These are phyloP conservation scores for Maudiozyma barnettii DNA, from an alignment of 805 yeast species.

Conservation along the genomic window DNA sequence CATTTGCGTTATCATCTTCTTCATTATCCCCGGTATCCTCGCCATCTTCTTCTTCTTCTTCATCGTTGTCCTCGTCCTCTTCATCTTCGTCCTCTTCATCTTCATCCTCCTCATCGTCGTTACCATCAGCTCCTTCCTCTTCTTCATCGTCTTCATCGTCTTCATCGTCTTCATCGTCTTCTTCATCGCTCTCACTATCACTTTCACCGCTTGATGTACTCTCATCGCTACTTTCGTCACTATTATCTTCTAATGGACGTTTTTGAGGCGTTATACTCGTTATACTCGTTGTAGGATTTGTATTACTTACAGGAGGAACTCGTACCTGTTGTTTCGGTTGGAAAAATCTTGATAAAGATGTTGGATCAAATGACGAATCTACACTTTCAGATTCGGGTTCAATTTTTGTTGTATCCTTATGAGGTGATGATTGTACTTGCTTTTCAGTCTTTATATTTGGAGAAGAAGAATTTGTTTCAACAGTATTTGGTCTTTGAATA, in stretches of 20 bases:
- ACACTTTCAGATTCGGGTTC: neutral
- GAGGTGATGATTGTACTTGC: neutral
- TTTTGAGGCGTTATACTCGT: slow-evolving; percentile 16
- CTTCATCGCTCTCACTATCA: slow-evolving; percentile 24
- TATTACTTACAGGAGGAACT: slow-evolving; percentile 14
- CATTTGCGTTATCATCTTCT: slow-evolving; percentile 44
- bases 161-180: slow-evolving; percentile 12
- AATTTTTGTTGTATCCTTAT: neutral
- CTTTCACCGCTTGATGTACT: slow-evolving; percentile 24
- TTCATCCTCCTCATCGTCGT: slow-evolving; percentile 12
- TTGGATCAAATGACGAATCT: slow-evolving; percentile 25
- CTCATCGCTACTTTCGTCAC: slow-evolving; percentile 2
- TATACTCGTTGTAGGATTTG: neutral
- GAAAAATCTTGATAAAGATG: slow-evolving; percentile 29
- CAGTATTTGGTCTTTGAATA: neutral
- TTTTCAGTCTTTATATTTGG: neutral
- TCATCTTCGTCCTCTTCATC: slow-evolving; percentile 12
- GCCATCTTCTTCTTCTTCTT: slow-evolving; percentile 32
- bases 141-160: slow-evolving; percentile 30
- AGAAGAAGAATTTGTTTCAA: neutral
- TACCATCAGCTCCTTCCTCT: slow-evolving; percentile 17
- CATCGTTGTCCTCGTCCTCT: slow-evolving; percentile 22
- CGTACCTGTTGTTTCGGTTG: slow-evolving; percentile 25
- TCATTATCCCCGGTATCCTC: slow-evolving; percentile 36
- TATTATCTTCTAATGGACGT: slow-evolving; percentile 10